Conservation (phyloP, 805 yeast species). For the Starmerella sirachaensis region DNA sequence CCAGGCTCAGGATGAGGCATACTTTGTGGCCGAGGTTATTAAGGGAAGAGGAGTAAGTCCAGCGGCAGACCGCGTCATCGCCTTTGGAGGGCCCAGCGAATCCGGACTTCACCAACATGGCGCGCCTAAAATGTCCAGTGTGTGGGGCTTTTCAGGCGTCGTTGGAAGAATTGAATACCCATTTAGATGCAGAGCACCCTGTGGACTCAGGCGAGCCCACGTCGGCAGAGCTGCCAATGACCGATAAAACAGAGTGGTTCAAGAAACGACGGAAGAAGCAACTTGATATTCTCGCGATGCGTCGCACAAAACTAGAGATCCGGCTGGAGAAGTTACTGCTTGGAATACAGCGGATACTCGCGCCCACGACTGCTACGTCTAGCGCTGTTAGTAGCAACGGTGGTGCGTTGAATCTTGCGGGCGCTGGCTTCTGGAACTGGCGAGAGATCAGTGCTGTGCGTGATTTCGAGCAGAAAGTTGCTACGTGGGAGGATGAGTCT, state of each 20-base stretch:
- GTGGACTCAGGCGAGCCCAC: slow-evolving; percentile 4
- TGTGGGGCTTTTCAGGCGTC: slow-evolving; percentile 27
- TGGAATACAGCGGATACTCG: slow-evolving; percentile 20
- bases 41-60: too few relatives aligned
- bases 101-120: not conserved
- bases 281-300: slow-evolving; percentile 40
- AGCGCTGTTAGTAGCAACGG: not conserved
- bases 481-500: slow-evolving; percentile 54
- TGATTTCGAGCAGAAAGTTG: slow-evolving; percentile 37
- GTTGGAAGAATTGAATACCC: slow-evolving; percentile 45
- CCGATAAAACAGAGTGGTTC: slow-evolving; percentile 40
- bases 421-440: slow-evolving; percentile 21
- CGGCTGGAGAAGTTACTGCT: slow-evolving; percentile 33
- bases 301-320: slow-evolving; percentile 47
- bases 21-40: too few relatives aligned
- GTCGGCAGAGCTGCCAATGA: slow-evolving; percentile 8
- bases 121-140: slow-evolving; percentile 47
- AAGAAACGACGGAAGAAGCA: slow-evolving; percentile 31
- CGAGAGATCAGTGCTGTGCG: slow-evolving; percentile 24
- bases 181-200: slow-evolving; percentile 57
- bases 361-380: not conserved
- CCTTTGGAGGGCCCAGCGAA: not conserved
- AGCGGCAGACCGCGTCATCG: not conserved
- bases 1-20: too few relatives aligned
- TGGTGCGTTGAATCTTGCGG: not conserved